Evolutionary conservation across 2,329 filamentous ascomycete genomes (phyloP).

Genomic region (Basipetospora sp.): DNA sequence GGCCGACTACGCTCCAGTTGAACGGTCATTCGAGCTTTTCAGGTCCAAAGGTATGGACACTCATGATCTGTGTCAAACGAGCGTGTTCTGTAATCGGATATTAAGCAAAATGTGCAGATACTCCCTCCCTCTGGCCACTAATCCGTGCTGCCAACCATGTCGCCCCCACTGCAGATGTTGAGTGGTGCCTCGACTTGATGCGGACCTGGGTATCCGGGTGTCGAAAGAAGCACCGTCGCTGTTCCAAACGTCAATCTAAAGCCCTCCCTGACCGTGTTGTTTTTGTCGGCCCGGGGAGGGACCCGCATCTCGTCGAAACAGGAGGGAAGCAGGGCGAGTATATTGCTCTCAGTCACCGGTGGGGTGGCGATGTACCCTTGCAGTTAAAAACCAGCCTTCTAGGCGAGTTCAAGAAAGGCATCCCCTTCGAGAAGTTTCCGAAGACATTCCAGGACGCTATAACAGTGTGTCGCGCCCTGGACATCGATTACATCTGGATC

Average conservation of each 20-base stretch:
- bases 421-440: conserved; percentile 5
- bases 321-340: not conserved
- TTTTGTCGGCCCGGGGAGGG: not conserved
- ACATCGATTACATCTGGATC: conserved; percentile 9
- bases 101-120: too few species aligned
- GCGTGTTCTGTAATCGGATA: too few species aligned
- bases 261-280: not conserved
- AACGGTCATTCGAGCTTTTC: too few species aligned
- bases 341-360: conserved; percentile 9
- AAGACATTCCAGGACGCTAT: conserved; percentile 10
- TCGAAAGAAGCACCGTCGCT: not conserved
- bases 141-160: too few species aligned
- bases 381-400: not conserved
- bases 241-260: not conserved
- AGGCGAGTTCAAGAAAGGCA: conserved; percentile 3
- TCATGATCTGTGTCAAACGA: too few species aligned
- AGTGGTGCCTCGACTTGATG: not conserved
- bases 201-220: not conserved
- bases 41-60: too few species aligned
- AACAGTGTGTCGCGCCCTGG: conserved; percentile 2
- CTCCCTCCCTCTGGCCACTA: too few species aligned
- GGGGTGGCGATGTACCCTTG: conserved; percentile 1
- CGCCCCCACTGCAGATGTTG: not conserved
- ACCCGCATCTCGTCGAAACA: not conserved
- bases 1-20: too few species aligned